These are phyloP conservation scores for Babesia bovis DNA, from an alignment of 169 alveolate genomes.

Conservation along the genomic window DNA sequence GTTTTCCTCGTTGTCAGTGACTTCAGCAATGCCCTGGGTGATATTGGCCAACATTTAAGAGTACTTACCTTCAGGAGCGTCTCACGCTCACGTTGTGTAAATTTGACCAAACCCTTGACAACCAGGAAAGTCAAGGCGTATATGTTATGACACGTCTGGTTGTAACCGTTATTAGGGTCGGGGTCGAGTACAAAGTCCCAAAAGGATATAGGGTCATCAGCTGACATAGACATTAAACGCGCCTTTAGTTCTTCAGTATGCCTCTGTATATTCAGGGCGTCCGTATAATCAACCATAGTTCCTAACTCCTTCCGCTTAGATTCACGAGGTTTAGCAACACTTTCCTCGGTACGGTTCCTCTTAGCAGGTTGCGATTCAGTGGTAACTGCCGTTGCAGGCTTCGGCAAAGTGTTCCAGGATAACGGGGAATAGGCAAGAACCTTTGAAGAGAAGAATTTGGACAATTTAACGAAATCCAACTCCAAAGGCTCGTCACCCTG, in stretches of 20 bases:
- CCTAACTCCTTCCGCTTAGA: conserved; percentile 37
- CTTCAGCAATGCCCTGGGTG: conserved; percentile 27
- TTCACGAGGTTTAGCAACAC: not conserved
- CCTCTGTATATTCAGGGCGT: conserved; percentile 40
- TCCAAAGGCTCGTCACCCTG: not conserved
- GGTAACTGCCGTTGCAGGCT: not conserved
- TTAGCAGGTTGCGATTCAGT: conserved; percentile 4
- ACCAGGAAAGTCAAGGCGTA: conserved; percentile 69
- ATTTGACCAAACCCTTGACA: conserved; percentile 68
- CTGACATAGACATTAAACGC: conserved; percentile 3
- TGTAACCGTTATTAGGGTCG: conserved; percentile 72
- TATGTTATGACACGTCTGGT: conserved; percentile 71
- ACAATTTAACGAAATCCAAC: conserved; percentile 48
- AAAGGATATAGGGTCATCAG: conserved; percentile 43
- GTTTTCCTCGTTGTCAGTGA: conserved; percentile 7
- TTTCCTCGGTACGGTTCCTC: conserved; percentile 21
- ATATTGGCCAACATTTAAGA: not conserved
- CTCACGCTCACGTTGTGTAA: conserved; percentile 35
- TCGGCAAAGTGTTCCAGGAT: conserved; percentile 63
- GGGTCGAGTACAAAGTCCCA: conserved; percentile 72
- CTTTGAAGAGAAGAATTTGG: conserved; percentile 54
- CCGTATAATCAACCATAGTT: conserved; percentile 43
- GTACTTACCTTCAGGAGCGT: conserved; percentile 25
- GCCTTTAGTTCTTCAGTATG: conserved; percentile 21
- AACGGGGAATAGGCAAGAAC: conserved; percentile 42